Evolutionary conservation across 2,329 filamentous ascomycete genomes (phyloP).

Genomic region (Hypoxylon rubiginosum): DNA sequence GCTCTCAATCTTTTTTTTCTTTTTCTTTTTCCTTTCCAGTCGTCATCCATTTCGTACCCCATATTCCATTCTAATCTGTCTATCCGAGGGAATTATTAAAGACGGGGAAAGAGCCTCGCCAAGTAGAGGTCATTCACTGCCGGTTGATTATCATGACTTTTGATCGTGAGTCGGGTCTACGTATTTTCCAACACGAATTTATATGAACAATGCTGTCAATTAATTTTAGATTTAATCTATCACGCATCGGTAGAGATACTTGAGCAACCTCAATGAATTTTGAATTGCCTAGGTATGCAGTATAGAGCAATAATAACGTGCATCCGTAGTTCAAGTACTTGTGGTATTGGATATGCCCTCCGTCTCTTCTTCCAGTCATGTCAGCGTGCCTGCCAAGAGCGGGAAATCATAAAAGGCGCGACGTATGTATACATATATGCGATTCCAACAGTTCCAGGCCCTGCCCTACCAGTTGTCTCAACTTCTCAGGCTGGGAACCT

Average conservation of each 20-base stretch:
- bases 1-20: slow-evolving; percentile 56
- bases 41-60: too few species aligned
- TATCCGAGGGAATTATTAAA: too few species aligned
- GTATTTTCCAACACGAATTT: neutral
- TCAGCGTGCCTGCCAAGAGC: slow-evolving; percentile 8
- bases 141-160: too few species aligned
- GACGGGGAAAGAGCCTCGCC: too few species aligned
- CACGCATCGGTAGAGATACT: slow-evolving; percentile 11
- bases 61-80: too few species aligned
- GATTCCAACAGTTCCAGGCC: slow-evolving; percentile 11
- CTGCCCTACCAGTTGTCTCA: slow-evolving; percentile 5
- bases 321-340: slow-evolving; percentile 6
- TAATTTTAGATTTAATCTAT: slow-evolving; percentile 15
- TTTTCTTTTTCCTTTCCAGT: neutral
- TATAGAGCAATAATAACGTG: slow-evolving; percentile 7
- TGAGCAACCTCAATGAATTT: slow-evolving; percentile 6
- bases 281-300: slow-evolving; percentile 4
- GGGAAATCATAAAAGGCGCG: slow-evolving; percentile 12
- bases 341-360: slow-evolving; percentile 5
- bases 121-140: too few species aligned
- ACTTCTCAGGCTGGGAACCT: slow-evolving; percentile 1
- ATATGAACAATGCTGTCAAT: neutral
- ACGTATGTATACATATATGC: slow-evolving; percentile 31
- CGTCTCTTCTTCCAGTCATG: slow-evolving; percentile 13
- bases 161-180: too few species aligned